Conservation (phyloP, 352 stramenopile species). For the Pythium insidiosum region DNA sequence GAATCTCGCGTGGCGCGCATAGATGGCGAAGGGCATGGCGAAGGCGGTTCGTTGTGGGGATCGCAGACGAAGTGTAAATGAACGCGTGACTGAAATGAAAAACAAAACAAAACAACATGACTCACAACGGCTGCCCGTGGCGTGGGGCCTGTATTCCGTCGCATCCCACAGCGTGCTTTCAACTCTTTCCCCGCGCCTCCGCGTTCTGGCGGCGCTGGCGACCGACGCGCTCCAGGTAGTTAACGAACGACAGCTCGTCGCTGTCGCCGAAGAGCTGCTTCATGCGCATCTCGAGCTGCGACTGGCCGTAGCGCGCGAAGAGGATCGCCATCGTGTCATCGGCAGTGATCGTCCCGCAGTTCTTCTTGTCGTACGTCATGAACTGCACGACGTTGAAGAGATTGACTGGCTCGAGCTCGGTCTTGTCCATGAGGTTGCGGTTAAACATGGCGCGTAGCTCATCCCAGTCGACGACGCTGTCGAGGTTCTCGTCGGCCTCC, state of each 20-base stretch:
- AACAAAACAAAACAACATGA: conserved; percentile 2
- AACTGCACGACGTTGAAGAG: conserved; percentile 97
- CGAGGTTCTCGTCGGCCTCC: conserved; percentile 97
- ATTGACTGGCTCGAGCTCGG: conserved; percentile 91
- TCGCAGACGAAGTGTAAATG: no score
- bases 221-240: conserved; percentile 67
- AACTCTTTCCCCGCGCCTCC: conserved; percentile 41
- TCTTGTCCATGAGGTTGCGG: conserved; percentile 93
- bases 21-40: no score
- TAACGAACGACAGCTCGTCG: conserved; percentile 72
- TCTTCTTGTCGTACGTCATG: conserved; percentile 97
- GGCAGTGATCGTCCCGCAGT: conserved; percentile 90
- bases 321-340: conserved; percentile 98
- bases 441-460: conserved; percentile 96
- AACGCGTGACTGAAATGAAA: no score
- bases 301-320: conserved; percentile 89
- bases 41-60: no score
- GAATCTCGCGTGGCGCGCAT: no score
- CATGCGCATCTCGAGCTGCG: conserved; percentile 87
- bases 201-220: conserved; percentile 65
- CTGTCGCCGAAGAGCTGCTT: conserved; percentile 88
- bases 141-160: no score
- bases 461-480: conserved; percentile 92
- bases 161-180: no score
- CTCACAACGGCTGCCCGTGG: no score